Conservation (phyloP, 73 alveolate genomes). For the Breviolum minutum region DNA sequence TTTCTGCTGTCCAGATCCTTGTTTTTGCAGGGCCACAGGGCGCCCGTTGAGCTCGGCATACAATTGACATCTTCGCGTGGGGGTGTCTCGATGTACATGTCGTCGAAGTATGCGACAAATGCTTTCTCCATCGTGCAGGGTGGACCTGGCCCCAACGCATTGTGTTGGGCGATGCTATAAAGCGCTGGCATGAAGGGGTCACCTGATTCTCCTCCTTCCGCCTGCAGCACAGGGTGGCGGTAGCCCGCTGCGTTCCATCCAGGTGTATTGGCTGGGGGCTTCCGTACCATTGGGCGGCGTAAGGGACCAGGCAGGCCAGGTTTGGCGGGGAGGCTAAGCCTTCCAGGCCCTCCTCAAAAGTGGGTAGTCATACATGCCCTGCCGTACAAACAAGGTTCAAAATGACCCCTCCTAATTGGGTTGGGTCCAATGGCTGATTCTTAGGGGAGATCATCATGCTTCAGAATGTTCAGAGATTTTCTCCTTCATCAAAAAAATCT, state of each 20-base stretch:
- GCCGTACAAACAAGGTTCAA: too few relatives aligned
- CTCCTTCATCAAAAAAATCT: too few relatives aligned
- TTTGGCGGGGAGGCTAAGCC: background rate
- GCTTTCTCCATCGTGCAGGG: background rate
- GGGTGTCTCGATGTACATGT: background rate
- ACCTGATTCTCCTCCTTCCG: background rate
- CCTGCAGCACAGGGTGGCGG: background rate
- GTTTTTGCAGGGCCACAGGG: background rate
- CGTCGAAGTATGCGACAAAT: slow-evolving; percentile 10
- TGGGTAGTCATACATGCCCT: too few relatives aligned
- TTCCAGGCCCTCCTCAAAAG: background rate
- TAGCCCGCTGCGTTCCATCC: background rate
- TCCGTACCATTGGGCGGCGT: background rate
- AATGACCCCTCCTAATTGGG: too few relatives aligned
- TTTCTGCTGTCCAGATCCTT: slow-evolving; percentile 9
- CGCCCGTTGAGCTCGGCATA: background rate
- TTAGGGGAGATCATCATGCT: too few relatives aligned
- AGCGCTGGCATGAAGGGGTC: slow-evolving; percentile 9
- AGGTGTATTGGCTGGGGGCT: background rate
- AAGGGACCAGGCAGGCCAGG: background rate
- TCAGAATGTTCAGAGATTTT: too few relatives aligned
- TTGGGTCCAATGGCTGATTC: too few relatives aligned
- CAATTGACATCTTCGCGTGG: background rate
- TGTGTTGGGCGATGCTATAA: background rate
- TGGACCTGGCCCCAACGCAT: background rate